Evolutionary conservation across 495 filamentous ascomycete genomes (phyloP).

Genomic region (Aspergillus steynii): DNA sequence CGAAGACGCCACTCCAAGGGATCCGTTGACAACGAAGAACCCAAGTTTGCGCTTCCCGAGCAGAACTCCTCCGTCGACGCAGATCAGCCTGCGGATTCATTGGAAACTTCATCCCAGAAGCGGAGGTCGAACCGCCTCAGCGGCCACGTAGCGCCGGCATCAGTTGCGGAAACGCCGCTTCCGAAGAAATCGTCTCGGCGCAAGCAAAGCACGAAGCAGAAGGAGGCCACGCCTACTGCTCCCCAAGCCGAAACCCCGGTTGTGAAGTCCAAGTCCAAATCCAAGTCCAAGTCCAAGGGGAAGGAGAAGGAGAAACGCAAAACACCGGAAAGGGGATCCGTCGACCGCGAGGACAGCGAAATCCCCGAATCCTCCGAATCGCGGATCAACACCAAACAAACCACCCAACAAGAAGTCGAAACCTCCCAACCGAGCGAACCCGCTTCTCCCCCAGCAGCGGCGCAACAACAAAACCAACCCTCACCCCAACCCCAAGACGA

Average conservation of each 20-base stretch:
- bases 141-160: neutral
- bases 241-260: neutral
- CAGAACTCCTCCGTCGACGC: neutral
- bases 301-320: neutral
- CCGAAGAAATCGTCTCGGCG: neutral
- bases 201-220: neutral
- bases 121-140: neutral
- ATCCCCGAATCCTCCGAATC: neutral
- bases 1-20: slow-evolving; percentile 26
- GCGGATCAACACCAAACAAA: neutral
- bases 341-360: neutral
- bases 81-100: neutral
- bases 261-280: neutral
- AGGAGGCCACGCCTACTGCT: neutral
- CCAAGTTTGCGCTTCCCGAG: neutral
- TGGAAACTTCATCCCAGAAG: neutral
- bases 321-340: neutral
- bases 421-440: neutral
- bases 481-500: neutral
- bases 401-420: neutral
- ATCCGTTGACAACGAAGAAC: neutral
- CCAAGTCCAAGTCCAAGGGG: neutral
- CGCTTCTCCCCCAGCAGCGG: neutral
- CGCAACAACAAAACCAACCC: neutral
- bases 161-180: neutral